phyloP scores from a whole-genome alignment of 768 basidiomycete genomes.

The Omphalotus guepiniiformis region DNA sequence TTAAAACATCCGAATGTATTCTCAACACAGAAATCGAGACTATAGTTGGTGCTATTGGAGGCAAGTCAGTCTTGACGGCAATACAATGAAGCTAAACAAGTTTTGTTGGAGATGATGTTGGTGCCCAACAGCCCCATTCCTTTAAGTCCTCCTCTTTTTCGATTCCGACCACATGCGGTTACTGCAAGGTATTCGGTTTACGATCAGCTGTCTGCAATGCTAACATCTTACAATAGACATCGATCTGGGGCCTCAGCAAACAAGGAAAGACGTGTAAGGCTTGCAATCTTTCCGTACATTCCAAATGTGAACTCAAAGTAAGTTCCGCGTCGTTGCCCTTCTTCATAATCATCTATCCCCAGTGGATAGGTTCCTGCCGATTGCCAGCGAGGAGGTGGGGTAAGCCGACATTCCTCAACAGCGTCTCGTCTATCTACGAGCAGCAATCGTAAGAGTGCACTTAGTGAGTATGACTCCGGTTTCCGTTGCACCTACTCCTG shows the following conservation, averaged over 20 bases:
- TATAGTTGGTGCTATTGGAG: slow-evolving; percentile 58
- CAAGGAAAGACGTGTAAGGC: slow-evolving; percentile 81
- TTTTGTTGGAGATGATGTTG: slow-evolving; percentile 60
- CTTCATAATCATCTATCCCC: not conserved
- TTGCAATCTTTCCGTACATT: slow-evolving; percentile 76
- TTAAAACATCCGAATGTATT: slow-evolving; percentile 50
- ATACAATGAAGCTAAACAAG: not conserved
- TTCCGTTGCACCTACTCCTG: not conserved
- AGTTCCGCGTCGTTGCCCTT: slow-evolving; percentile 1
- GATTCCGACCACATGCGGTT: slow-evolving; percentile 77
- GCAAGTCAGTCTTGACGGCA: slow-evolving; percentile 31
- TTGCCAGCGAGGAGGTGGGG: slow-evolving; percentile 39
- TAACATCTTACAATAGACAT: slow-evolving; percentile 45
- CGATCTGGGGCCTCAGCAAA: slow-evolving; percentile 85
- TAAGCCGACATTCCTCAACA: slow-evolving; percentile 19
- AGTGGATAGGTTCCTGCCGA: slow-evolving; percentile 66
- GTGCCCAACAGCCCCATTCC: slow-evolving; percentile 62
- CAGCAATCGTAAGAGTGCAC: not conserved
- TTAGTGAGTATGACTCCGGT: not conserved
- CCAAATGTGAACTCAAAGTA: slow-evolving; percentile 86
- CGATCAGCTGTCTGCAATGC: not conserved
- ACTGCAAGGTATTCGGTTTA: slow-evolving; percentile 62
- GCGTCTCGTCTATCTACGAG: slow-evolving; percentile 3
- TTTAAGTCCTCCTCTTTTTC: slow-evolving; percentile 88
- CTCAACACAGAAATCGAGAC: slow-evolving; percentile 63